Base-by-base conservation (phyloP, 2,329 filamentous ascomycete species). In the Esteya vermicola region DNA sequence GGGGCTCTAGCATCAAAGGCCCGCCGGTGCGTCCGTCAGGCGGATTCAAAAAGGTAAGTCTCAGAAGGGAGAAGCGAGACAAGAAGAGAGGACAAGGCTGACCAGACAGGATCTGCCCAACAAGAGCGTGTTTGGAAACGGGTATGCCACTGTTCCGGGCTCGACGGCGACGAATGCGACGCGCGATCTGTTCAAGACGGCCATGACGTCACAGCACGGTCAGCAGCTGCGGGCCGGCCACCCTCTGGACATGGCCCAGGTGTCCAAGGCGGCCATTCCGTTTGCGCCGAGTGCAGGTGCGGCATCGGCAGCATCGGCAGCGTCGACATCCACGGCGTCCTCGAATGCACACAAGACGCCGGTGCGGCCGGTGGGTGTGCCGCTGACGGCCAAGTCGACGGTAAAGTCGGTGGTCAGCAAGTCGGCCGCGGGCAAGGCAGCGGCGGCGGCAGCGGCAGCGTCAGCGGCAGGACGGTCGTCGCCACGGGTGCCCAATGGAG, bases 241-340 rank as follows among this genome's bases (percentile, higher is more conserved):
- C 51, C 81, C 82, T 2, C 65, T 86, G 52, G 85, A 91, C 50
- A 86, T 89, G 75, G 75, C 81, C n/a, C 83, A 89, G 54, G 78
- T 89, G 44, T 83, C 85, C 8, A 93, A 82, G 59, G 83, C 77
- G n/a, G 78, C 81, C 22, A 95, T 95, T 49, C 83, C 85, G 3
- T 95, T 95, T 54, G 85, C 85, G 7, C 73, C 88, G 18, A 76
- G 75, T 44, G 25, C 27, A 28, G 40, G 22, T 32, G 31, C 19
- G 14, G 43, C 45, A 4, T 26, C 39, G 6, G 40, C 44, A 2
- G 42, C 40, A 14, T 26, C 40, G 2, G 21, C 39, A 10, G 25
- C 33, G 2, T 10, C 37, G 5, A 3, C 36, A 6, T 9, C 16
- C 12, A 5, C 20, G 16, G 30, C 19, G n/a, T n/a, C n/a, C n/a